Evolutionary conservation across 1,284 basidiomycete species (phyloP), one percentile per base, ranked within the genome.

Genomic region (Sanghuangporus sanghuang): DNA sequence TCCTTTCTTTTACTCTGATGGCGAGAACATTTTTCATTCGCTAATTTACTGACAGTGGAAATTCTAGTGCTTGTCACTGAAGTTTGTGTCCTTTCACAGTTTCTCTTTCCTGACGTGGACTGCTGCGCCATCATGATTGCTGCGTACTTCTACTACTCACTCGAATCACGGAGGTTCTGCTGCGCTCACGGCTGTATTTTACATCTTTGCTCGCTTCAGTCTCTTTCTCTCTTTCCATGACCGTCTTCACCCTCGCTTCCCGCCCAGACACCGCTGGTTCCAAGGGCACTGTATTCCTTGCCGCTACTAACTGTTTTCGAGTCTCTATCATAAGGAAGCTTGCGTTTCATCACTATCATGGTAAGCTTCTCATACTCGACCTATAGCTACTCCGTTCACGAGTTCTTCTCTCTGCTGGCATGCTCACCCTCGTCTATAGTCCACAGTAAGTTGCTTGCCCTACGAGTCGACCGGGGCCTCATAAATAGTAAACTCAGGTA

Each of bases 321-420:
- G n/a, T 64, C 14, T 36, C 46, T 2, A 27, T 57, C 14, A 16
- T 49, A 27, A 54, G 8, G 21, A 44, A 27, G 2, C 21, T 49
- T 6, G 27, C 40, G 3, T 64, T 60, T 35, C 53, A 50, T 49
- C 63, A 64, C n/a, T 64, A 64, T 38, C 52, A 60, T 21, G 57
- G 63, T 64, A 8, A 55, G 63, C 6, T 54, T 64, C 32, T 44
- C 21, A 40, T 11, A 18, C 23, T 55, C 3, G 35, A n/a, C 2
- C 23, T 14, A 55, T 55, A 32, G 27, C 11, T 12, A 55, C 14
- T 32, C 9, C 1, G 32, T n/a, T 36, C n/a, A 36, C n/a, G 14
- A 39, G 5, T 5, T 32, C 16, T 6, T 46, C 16, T 46, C 21
- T 18, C 44, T 7, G 3, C 40, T 46, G 44, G 16, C 11, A 14